Base-by-base conservation (phyloP, 2,329 filamentous ascomycete species). In the Pseudocercospora fuligena region DNA sequence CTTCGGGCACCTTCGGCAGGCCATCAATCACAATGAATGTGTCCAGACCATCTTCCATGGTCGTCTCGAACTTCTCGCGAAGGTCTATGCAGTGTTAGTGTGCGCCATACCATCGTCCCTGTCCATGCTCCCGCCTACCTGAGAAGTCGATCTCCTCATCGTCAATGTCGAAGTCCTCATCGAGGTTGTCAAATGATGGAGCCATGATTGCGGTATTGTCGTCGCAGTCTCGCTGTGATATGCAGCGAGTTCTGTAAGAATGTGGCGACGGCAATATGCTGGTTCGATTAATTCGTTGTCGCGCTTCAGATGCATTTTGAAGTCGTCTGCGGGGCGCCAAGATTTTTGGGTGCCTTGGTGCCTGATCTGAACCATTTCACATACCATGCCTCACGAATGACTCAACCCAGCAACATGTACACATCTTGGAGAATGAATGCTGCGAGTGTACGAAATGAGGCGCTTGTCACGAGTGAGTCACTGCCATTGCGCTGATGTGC, bases 21-120 rank as follows among this genome's bases (percentile, higher is more conserved):
- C 95, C 95, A 81, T 99, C 95, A 78, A 98, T 88, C 69, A 98
- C 94, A 72, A 99, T 92, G 78, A 99, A 99, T 71, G 93, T 91
- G 80, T 99, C 95, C 76, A 97, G 91, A 66, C 95, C 95, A 81
- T 97, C 92, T 80, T 99, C 95, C 72, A 98, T 86, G 79, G 94
- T 92, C 70, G 98, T 94, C 82, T 98, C 93, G 80, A 94, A 97
- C 82, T 96, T 93, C 80, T 96, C 94, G 80, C 90, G 88, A 73
- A 99, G 87, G 83, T 99, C 94, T 86, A 70, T 66, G 31, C 11
- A 8, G 25, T 46, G 49, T 66, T 58, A 73, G 68, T 61, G 16
- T 14, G 25, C 21, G 31, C 23, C 19, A 43, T 14, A 23, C 16
- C 19, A 40, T 27, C 40, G 47, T 58, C 19, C 31, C 36, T 21